Evolutionary conservation across 2,329 filamentous ascomycete species (phyloP).

Genomic region (Pyrenophora graminea): DNA sequence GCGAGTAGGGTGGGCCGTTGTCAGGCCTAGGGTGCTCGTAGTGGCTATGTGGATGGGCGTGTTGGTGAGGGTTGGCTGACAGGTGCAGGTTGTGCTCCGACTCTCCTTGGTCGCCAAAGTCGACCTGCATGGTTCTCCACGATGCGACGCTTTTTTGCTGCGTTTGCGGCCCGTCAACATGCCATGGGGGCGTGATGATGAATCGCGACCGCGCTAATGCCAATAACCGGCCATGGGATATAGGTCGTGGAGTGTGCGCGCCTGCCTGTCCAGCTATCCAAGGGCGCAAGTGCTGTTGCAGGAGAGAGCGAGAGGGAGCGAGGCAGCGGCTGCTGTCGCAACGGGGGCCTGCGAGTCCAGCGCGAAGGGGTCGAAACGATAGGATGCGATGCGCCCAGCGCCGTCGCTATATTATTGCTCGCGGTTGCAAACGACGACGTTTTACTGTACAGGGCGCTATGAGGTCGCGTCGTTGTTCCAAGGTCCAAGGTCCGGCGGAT

Average conservation of each 20-base stretch:
- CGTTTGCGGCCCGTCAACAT: slow-evolving; percentile 33
- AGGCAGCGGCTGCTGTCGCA: slow-evolving; percentile 18
- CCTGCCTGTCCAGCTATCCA: slow-evolving; percentile 5
- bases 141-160: slow-evolving; percentile 27
- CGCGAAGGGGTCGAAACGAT: slow-evolving; percentile 27
- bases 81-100: slow-evolving; percentile 41
- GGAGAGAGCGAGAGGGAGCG: neutral
- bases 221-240: slow-evolving; percentile 25
- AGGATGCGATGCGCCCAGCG: slow-evolving; percentile 38
- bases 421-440: neutral
- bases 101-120: slow-evolving; percentile 41
- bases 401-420: slow-evolving; percentile 16
- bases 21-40: slow-evolving; percentile 40
- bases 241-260: slow-evolving; percentile 15
- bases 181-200: slow-evolving; percentile 33
- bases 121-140: slow-evolving; percentile 45
- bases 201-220: slow-evolving; percentile 27
- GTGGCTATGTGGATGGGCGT: slow-evolving; percentile 35
- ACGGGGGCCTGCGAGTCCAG: slow-evolving; percentile 21
- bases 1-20: slow-evolving; percentile 37
- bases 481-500: slow-evolving; percentile 15
- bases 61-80: slow-evolving; percentile 33
- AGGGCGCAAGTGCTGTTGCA: neutral
- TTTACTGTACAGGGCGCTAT: slow-evolving; percentile 14
- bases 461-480: slow-evolving; percentile 16